A percentile compares a stretch with the other conserved stretches of the same genome.
These are phyloP conservation scores for Vararia minispora DNA, from an alignment of 768 basidiomycete species.

Conservation along the genomic window DNA sequence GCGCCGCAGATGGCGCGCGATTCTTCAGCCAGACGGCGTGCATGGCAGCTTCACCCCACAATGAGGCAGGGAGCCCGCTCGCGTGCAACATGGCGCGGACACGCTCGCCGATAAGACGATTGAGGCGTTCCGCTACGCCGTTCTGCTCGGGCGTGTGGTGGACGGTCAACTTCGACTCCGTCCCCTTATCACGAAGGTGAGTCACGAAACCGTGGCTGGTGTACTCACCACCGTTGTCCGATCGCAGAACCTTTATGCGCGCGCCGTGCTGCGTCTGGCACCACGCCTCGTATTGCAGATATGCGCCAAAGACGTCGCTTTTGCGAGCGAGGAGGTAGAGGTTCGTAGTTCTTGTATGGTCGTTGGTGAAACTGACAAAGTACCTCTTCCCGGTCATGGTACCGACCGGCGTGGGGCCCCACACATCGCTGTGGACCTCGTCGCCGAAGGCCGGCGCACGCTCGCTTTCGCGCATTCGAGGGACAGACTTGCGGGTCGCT, in stretches of 20 bases:
- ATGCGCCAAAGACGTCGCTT: not conserved
- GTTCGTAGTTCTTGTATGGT: too few species aligned
- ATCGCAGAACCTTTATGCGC: conserved; percentile 11
- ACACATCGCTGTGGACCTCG: too few species aligned
- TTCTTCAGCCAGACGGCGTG: conserved; percentile 28
- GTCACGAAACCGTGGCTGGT: conserved; percentile 12
- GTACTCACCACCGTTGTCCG: conserved; percentile 17
- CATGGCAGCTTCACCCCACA: conserved; percentile 27
- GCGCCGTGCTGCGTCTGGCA: conserved; percentile 5
- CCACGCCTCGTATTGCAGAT: conserved; percentile 9
- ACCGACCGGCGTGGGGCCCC: too few species aligned
- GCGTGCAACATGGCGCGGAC: conserved; percentile 25
- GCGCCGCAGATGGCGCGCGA: conserved; percentile 16
- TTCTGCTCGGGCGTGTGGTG: conserved; percentile 18
- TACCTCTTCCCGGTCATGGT: too few species aligned
- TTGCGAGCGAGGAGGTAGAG: too few species aligned
- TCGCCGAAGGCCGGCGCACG: too few species aligned
- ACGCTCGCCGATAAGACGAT: conserved; percentile 23
- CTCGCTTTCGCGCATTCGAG: too few species aligned
- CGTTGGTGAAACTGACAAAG: too few species aligned
- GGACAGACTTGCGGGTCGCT: too few species aligned
- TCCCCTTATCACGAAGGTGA: conserved; percentile 13
- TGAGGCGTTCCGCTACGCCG: conserved; percentile 19
- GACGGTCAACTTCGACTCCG: conserved; percentile 7
- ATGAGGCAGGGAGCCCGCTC: conserved; percentile 21